phyloP scores from a whole-genome alignment of 495 filamentous ascomycete genomes.

The Staphylotrichum longicolle region DNA sequence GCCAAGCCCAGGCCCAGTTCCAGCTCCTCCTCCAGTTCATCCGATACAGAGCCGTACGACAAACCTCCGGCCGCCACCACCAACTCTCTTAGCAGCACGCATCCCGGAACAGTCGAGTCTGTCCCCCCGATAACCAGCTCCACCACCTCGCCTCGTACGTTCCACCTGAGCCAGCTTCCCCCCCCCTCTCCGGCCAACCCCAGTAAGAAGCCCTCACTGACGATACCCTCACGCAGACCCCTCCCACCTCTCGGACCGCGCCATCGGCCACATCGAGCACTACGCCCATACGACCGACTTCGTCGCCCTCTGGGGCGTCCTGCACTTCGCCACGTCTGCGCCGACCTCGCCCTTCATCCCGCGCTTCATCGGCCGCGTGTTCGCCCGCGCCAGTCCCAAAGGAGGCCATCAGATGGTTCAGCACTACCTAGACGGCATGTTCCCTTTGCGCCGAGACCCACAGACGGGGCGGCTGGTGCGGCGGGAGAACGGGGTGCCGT shows the following conservation, averaged over 20 bases:
- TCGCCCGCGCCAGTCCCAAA: constrained; percentile 56
- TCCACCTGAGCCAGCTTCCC: no score
- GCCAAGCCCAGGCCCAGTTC: neutral
- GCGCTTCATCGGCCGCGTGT: constrained; percentile 74
- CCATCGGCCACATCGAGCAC: constrained; percentile 77
- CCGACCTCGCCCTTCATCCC: constrained; percentile 41
- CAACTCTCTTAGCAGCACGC: neutral
- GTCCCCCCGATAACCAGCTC: constrained; percentile 19
- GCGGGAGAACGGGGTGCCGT: constrained; percentile 29
- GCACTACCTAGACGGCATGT: constrained; percentile 84
- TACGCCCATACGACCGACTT: constrained; percentile 77
- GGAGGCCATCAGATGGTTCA: constrained; percentile 74
- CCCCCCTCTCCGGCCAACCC: no score
- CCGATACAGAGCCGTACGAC: neutral
- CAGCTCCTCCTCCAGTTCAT: constrained; percentile 10
- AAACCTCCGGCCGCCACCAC: neutral
- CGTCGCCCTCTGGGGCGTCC: constrained; percentile 71
- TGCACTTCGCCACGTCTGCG: constrained; percentile 58
- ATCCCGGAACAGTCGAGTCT: no score
- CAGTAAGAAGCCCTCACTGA: no score
- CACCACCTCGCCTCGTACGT: constrained; percentile 16
- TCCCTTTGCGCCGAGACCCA: constrained; percentile 49
- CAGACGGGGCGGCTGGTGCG: constrained; percentile 30
- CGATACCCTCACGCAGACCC: neutral
- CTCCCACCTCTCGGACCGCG: constrained; percentile 38